Conservation (phyloP, 257 asterid genomes). For the Mentha longifolia region DNA sequence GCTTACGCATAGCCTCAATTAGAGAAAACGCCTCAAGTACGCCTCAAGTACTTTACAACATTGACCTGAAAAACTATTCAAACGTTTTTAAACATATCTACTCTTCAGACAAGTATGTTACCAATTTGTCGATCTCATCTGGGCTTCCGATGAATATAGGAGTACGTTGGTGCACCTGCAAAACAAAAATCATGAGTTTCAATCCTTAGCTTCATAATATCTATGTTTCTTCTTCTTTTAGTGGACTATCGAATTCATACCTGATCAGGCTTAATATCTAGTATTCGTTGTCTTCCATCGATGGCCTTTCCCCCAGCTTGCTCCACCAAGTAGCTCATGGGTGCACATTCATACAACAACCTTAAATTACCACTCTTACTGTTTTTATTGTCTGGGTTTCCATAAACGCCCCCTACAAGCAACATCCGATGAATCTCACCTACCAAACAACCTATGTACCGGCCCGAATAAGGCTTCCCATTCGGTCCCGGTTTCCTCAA, state of each 20-base stretch:
- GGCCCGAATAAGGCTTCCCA: conserved; percentile 78
- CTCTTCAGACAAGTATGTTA: conserved; percentile 45
- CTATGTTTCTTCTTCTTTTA: not conserved
- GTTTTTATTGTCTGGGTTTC: conserved; percentile 71
- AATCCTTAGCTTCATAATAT: not conserved
- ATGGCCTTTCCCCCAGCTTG: conserved; percentile 87
- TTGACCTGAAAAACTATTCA: not conserved
- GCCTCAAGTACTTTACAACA: too few relatives aligned
- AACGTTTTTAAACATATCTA: not conserved
- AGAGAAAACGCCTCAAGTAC: too few relatives aligned
- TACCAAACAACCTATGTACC: conserved; percentile 76
- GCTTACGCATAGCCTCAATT: too few relatives aligned
- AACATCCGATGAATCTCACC: conserved; percentile 80
- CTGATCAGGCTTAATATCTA: conserved; percentile 69
- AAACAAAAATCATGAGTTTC: conserved; percentile 13
- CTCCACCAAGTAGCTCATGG: conserved; percentile 77
- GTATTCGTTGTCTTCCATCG: conserved; percentile 66
- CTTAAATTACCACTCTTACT: conserved; percentile 72
- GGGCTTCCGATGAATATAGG: conserved; percentile 87
- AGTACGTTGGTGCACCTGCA: conserved; percentile 81
- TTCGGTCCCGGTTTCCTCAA: conserved; percentile 70
- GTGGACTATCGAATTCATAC: conserved; percentile 26
- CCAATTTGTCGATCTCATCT: conserved; percentile 64
- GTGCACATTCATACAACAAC: conserved; percentile 88
- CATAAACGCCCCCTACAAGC: conserved; percentile 79